phyloP scores from a whole-genome alignment of 78 protist species.

The Guillardia theta region DNA sequence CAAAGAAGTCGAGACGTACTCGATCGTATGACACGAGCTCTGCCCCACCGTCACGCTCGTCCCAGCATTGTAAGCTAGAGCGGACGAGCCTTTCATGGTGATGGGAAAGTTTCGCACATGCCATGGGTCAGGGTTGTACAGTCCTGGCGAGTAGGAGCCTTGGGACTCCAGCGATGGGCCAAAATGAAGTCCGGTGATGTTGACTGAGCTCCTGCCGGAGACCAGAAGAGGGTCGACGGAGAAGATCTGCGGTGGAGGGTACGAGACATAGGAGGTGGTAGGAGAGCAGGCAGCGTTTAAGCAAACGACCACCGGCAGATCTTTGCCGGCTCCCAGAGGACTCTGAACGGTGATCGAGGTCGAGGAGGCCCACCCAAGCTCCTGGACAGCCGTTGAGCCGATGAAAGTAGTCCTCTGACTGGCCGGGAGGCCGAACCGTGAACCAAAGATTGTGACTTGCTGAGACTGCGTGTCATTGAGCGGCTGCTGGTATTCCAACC shows the following conservation, averaged over 20 bases:
- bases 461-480: no score
- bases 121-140: no score
- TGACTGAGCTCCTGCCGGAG: not conserved
- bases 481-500: no score
- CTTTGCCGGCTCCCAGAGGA: not conserved
- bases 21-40: not conserved
- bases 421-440: no score
- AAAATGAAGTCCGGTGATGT: not conserved
- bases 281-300: not conserved
- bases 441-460: no score
- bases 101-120: no score
- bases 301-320: not conserved
- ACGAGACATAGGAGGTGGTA: not conserved
- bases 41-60: not conserved
- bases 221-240: not conserved
- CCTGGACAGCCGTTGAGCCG: not conserved
- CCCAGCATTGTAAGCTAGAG: no score
- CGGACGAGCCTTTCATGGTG: no score
- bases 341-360: not conserved
- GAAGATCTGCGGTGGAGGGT: not conserved
- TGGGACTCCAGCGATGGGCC: not conserved
- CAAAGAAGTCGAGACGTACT: not conserved
- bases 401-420: no score
- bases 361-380: no score
- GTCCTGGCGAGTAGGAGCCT: not conserved